phyloP scores from a whole-genome alignment of 768 basidiomycete species.

The Pisolithus sp. region DNA sequence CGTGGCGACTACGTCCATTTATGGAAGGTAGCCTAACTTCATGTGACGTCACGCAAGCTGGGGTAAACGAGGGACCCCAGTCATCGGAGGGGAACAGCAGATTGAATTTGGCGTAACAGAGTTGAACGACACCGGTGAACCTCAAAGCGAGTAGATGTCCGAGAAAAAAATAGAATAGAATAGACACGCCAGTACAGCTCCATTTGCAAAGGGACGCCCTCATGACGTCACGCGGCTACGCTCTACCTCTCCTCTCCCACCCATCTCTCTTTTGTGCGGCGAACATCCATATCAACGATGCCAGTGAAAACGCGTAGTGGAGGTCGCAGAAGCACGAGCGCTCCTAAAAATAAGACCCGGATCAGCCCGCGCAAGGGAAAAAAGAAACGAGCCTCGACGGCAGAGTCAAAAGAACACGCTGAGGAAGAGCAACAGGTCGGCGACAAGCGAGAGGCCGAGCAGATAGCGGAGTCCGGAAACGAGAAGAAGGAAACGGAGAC shows the following conservation, averaged over 20 bases:
- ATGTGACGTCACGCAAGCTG: constrained; percentile 5
- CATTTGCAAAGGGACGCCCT: not conserved
- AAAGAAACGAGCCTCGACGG: constrained; percentile 24
- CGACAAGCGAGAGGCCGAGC: constrained; percentile 15
- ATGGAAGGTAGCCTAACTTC: constrained; percentile 1
- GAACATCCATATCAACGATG: constrained; percentile 1
- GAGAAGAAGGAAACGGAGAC: constrained; percentile 1
- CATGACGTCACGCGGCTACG: not conserved
- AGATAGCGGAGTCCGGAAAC: constrained; percentile 14
- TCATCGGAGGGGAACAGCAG: too few relatives aligned
- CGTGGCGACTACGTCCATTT: not conserved
- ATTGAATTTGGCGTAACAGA: too few relatives aligned
- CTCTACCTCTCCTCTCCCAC: not conserved
- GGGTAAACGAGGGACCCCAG: not conserved
- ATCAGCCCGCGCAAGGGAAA: constrained; percentile 2
- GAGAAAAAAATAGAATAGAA: too few relatives aligned
- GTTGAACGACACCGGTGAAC: too few relatives aligned
- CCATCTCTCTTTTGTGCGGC: not conserved
- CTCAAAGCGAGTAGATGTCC: too few relatives aligned
- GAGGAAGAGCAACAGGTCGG: constrained; percentile 25
- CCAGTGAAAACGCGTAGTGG: constrained; percentile 10
- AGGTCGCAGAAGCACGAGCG: not conserved
- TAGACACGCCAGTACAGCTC: not conserved
- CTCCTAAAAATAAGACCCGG: not conserved
- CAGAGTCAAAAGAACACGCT: constrained; percentile 9